These are phyloP conservation scores for Aspergillus alliaceus DNA, from an alignment of 2,329 filamentous ascomycete genomes.

Conservation along the genomic window DNA sequence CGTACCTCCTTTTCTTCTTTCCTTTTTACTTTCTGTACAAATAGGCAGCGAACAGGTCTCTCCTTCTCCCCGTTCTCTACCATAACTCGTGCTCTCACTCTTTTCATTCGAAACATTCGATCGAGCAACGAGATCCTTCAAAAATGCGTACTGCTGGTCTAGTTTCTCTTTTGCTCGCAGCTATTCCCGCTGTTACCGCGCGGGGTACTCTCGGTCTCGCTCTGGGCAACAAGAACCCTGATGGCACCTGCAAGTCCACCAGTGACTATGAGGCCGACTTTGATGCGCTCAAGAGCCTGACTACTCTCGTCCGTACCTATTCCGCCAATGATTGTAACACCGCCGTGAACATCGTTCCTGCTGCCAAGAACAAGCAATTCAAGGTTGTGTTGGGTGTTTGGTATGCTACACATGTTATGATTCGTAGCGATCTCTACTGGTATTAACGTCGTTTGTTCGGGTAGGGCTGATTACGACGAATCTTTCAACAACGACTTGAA, in stretches of 20 bases:
- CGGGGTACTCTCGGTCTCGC: constrained; percentile 64
- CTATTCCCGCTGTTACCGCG: constrained; percentile 50
- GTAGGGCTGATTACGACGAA: constrained; percentile 61
- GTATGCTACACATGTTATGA: constrained; percentile 40
- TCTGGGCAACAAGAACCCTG: constrained; percentile 63
- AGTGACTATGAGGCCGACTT: constrained; percentile 67
- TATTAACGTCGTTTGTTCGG: not conserved
- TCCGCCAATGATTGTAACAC: constrained; percentile 66
- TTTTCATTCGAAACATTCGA: not conserved
- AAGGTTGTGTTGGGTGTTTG: constrained; percentile 71
- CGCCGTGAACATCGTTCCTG: constrained; percentile 62
- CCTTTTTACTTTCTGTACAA: not conserved
- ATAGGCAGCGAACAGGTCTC: not conserved
- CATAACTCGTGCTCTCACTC: not conserved
- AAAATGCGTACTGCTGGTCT: constrained; percentile 48
- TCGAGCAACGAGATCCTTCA: not conserved
- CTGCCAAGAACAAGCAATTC: constrained; percentile 64
- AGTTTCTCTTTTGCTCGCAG: constrained; percentile 42
- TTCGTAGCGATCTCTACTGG: not conserved
- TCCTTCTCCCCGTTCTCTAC: not conserved
- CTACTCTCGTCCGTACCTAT: constrained; percentile 65
- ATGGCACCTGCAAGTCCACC: constrained; percentile 62
- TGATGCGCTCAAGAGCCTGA: constrained; percentile 55
- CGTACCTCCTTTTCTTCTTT: not conserved
- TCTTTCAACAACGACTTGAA: constrained; percentile 62